Percentiles rank a stretch among this genome's conserved stretches.
phyloP scores from a whole-genome alignment of 2,329 filamentous ascomycete species.

The Cladophialophora yegresii region DNA sequence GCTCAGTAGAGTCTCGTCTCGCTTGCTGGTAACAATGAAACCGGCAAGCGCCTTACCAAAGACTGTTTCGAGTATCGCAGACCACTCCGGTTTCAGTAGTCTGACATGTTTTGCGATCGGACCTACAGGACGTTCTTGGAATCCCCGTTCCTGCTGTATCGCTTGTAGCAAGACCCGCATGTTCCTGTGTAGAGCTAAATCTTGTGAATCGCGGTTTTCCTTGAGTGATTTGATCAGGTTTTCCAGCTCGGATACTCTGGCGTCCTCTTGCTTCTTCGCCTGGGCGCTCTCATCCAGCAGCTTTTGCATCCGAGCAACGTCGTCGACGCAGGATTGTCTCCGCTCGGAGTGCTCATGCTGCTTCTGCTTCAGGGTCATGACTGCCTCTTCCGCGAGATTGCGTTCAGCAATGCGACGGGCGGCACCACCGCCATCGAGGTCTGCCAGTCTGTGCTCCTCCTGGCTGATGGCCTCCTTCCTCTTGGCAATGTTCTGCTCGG shows the following conservation, averaged over 20 bases:
- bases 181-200: slow-evolving; percentile 61
- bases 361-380: slow-evolving; percentile 49
- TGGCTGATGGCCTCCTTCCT: slow-evolving; percentile 50
- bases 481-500: slow-evolving; percentile 51
- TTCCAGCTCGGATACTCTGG: slow-evolving; percentile 59
- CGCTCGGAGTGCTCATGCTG: slow-evolving; percentile 16
- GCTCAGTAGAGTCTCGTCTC: slow-evolving; percentile 70
- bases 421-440: slow-evolving; percentile 70
- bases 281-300: slow-evolving; percentile 42
- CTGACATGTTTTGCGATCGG: slow-evolving; percentile 79
- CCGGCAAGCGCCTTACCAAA: slow-evolving; percentile 70
- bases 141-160: slow-evolving; percentile 71
- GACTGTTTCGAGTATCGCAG: slow-evolving; percentile 73
- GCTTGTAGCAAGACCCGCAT: slow-evolving; percentile 64
- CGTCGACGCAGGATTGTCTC: slow-evolving; percentile 41
- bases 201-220: slow-evolving; percentile 60
- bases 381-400: slow-evolving; percentile 58
- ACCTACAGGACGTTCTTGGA: slow-evolving; percentile 73
- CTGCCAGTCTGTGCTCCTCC: slow-evolving; percentile 61
- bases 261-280: slow-evolving; percentile 48
- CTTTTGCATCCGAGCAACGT: slow-evolving; percentile 42
- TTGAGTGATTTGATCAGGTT: slow-evolving; percentile 56
- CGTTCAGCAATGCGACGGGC: slow-evolving; percentile 62
- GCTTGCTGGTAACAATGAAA: slow-evolving; percentile 78
- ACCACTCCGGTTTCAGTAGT: slow-evolving; percentile 79